phyloP scores from a whole-genome alignment of 495 filamentous ascomycete species.

The Penicillium alfredii region DNA sequence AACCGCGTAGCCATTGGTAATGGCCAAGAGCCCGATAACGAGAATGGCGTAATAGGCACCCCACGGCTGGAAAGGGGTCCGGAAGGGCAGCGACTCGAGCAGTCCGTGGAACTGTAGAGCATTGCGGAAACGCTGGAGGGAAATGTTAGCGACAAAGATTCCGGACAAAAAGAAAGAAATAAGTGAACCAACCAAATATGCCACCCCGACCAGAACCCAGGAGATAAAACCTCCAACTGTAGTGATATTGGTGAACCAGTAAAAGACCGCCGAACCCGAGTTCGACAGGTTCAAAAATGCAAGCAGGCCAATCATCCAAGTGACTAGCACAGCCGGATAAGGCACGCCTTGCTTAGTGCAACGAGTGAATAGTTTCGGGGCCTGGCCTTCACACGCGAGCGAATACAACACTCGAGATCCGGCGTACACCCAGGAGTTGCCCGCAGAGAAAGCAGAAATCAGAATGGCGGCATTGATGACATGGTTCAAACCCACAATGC shows the following conservation, averaged over 20 bases:
- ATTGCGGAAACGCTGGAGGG: slow-evolving; percentile 37
- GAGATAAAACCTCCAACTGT: slow-evolving; percentile 56
- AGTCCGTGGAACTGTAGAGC: slow-evolving; percentile 37
- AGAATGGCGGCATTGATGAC: slow-evolving; percentile 74
- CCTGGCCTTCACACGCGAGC: slow-evolving; percentile 62
- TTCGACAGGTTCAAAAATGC: slow-evolving; percentile 43
- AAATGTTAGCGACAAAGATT: neutral
- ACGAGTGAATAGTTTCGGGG: slow-evolving; percentile 47
- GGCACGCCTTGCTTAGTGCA: slow-evolving; percentile 45
- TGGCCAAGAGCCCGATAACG: slow-evolving; percentile 49
- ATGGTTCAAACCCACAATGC: slow-evolving; percentile 57
- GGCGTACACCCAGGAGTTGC: slow-evolving; percentile 72
- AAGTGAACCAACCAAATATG: slow-evolving; percentile 22
- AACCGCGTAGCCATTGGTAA: slow-evolving; percentile 60
- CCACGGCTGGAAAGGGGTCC: slow-evolving; percentile 49
- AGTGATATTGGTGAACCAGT: slow-evolving; percentile 53
- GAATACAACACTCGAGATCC: slow-evolving; percentile 70
- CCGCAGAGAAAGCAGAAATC: slow-evolving; percentile 60
- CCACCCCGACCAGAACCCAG: slow-evolving; percentile 40
- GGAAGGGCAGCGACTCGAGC: slow-evolving; percentile 47
- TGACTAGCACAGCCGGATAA: slow-evolving; percentile 41
- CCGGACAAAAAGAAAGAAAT: neutral
- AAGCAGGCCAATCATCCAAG: slow-evolving; percentile 42
- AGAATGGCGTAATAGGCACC: slow-evolving; percentile 49
- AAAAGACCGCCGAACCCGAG: slow-evolving; percentile 47